A percentile compares a stretch with the other conserved stretches of the same genome.
Conservation (phyloP, 1,284 basidiomycete genomes). For the Fomitopsis pinicola region DNA sequence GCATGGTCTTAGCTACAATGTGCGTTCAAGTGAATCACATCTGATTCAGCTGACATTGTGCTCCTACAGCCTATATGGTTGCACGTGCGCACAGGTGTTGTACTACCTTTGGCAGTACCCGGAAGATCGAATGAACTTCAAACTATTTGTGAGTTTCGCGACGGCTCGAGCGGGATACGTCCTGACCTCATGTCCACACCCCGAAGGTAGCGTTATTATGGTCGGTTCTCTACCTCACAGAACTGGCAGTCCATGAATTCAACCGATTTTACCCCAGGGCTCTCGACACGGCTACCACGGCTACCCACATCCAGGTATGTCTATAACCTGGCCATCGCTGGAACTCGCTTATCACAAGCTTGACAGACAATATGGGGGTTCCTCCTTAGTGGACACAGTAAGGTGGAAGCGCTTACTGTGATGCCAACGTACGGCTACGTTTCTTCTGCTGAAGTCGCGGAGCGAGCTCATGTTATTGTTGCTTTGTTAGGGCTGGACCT, state of each 20-base stretch:
- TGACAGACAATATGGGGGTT: background rate
- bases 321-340: too few relatives aligned
- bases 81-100: background rate
- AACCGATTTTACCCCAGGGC: background rate
- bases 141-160: background rate
- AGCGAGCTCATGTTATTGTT: background rate
- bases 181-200: background rate
- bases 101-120: background rate
- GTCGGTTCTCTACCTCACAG: background rate
- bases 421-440: background rate
- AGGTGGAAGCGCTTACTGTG: background rate
- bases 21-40: background rate
- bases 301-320: background rate
- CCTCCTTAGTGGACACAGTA: background rate
- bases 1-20: background rate
- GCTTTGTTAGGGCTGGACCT: background rate
- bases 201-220: background rate
- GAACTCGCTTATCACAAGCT: background rate
- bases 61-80: background rate
- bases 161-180: background rate
- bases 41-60: background rate
- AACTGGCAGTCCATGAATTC: too few relatives aligned
- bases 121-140: background rate
- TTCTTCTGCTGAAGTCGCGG: background rate
- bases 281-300: background rate